Evolutionary conservation across 345 rosid genomes (phyloP), one percentile per base, ranked within the genome.

Genomic region (Hibiscus trionum): DNA sequence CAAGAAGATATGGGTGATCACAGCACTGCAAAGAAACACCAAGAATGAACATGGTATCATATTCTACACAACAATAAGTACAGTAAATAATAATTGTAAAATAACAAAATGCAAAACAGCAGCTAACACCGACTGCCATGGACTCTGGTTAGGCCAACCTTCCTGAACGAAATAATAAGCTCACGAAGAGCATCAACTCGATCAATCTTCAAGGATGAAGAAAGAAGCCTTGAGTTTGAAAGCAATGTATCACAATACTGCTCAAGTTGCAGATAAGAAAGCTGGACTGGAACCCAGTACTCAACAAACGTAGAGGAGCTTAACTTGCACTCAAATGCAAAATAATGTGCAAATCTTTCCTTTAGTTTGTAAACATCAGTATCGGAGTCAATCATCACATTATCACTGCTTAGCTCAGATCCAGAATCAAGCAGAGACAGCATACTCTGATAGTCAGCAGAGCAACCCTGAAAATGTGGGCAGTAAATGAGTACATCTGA

Each of bases 211-310:
- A 33, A 47, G 29, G 19, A 39, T 17, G 75, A 72, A 31, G 27
- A 27, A 61, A 72, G 75, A 47, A 47, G 35, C 58, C 33, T 10
- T 29, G 75, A 72, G 60, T 72, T 72, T 29, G 68, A 72, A 60
- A 72, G 75, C 44, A 72, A 19, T 17, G 61, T 61, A 29, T 67
- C 66, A 61, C 75, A 72, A 49, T 72, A 72, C 46, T 72, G 75
- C 31, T 72, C 75, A 72, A 72, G 75, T 72, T 72, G 75, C 69
- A 72, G 59, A 49, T 61, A 47, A 27, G 75, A 72, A 60, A 72
- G 67, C n/a, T 72, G 39, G 46, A 47, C 68, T 29, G 75, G 75
- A 47, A 72, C 75, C 75, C 75, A 72, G 12, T 72, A 72, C 68
- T 72, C 75, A 60, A 29, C 68, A 61, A 72, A 72, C 5, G 59